A percentile compares a stretch with the other conserved stretches of the same genome.
Evolutionary conservation across 768 basidiomycete genomes (phyloP).

Genomic region (Hygrophoropsis aurantiaca): DNA sequence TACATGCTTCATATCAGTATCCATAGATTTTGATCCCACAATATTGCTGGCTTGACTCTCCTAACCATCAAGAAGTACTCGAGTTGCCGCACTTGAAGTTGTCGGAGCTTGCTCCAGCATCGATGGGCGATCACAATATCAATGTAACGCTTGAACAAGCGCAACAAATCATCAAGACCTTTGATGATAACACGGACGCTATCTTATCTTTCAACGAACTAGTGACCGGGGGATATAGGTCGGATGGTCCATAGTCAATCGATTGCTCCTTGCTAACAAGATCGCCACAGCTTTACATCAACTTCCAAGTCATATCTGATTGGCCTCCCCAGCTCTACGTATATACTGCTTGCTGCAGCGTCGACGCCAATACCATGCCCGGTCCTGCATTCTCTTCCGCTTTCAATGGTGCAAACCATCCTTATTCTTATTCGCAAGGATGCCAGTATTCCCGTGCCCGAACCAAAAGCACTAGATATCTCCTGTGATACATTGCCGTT

Average conservation of each 20-base stretch:
- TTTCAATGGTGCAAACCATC: conserved; percentile 37
- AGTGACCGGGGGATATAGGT: conserved; percentile 31
- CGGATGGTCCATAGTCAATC: not conserved
- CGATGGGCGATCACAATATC: conserved; percentile 1
- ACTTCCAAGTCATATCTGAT: conserved; percentile 25
- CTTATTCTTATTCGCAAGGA: conserved; percentile 40
- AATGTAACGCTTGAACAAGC: conserved; percentile 27
- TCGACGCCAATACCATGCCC: conserved; percentile 3
- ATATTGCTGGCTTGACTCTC: no score
- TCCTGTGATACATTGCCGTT: conserved; percentile 46
- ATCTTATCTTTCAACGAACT: conserved; percentile 22
- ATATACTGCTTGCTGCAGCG: conserved; percentile 26
- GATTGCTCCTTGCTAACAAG: conserved; percentile 10
- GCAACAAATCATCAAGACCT: conserved; percentile 27
- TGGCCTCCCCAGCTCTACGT: conserved; percentile 25
- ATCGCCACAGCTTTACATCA: conserved; percentile 22
- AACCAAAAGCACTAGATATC: conserved; percentile 46
- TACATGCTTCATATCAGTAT: no score
- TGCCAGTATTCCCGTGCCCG: conserved; percentile 52
- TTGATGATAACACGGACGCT: conserved; percentile 14
- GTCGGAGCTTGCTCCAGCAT: no score
- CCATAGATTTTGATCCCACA: no score
- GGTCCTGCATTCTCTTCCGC: conserved; percentile 19
- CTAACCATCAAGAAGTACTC: no score
- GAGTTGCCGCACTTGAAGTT: no score